phyloP scores from a whole-genome alignment of 495 filamentous ascomycete species.

The Talaromyces thailandensis region DNA sequence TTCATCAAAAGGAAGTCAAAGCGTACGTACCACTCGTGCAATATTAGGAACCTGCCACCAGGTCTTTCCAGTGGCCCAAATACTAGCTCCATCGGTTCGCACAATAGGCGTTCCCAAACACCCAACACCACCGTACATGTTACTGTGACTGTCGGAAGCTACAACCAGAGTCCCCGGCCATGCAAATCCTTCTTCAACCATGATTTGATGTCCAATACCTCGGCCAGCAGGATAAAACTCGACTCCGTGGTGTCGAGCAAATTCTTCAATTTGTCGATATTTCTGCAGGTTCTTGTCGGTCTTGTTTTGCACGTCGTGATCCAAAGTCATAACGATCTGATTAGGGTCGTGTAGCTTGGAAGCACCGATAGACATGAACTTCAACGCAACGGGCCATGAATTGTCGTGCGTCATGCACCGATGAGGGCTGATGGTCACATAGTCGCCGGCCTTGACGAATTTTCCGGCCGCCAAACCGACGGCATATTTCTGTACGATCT shows the following conservation, averaged over 20 bases:
- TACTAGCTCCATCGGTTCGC: conserved; percentile 74
- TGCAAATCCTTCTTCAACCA: conserved; percentile 76
- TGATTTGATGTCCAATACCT: conserved; percentile 86
- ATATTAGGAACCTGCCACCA: conserved; percentile 91
- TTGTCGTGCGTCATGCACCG: conserved; percentile 92
- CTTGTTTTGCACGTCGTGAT: conserved; percentile 92
- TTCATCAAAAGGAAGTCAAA: neutral
- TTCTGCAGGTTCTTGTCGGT: conserved; percentile 75
- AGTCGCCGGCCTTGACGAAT: conserved; percentile 66
- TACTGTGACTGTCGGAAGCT: conserved; percentile 76
- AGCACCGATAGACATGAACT: conserved; percentile 88
- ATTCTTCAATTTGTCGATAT: conserved; percentile 77
- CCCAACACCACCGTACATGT: conserved; percentile 82
- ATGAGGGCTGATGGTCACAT: conserved; percentile 68
- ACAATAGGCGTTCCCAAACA: conserved; percentile 77
- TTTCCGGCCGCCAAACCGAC: conserved; percentile 65
- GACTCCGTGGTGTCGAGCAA: conserved; percentile 72
- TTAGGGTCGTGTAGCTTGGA: conserved; percentile 58
- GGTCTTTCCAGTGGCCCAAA: conserved; percentile 76
- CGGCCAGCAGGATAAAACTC: conserved; percentile 76
- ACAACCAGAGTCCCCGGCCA: conserved; percentile 82
- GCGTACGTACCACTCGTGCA: conserved; percentile 52
- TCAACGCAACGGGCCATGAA: conserved; percentile 72
- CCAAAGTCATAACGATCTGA: conserved; percentile 83
- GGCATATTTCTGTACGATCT: conserved; percentile 77